Evolutionary conservation across 148 eudicot species (phyloP).

Genomic region (Arbutus unedo): DNA sequence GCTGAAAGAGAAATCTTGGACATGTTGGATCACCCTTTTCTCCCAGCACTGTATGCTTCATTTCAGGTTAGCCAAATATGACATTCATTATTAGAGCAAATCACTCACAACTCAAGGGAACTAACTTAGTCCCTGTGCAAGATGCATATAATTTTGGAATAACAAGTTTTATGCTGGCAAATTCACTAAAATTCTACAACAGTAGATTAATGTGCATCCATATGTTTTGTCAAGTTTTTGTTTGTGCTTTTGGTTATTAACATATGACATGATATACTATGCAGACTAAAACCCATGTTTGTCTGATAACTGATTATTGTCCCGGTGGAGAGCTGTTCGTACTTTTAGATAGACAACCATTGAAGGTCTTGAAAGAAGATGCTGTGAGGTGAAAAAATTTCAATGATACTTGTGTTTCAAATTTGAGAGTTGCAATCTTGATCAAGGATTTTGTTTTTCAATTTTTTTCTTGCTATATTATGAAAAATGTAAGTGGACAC

Average conservation of each 20-base stretch:
- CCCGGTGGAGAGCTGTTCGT: conserved; percentile 95
- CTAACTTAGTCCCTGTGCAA: background rate
- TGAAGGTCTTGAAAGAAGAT: conserved; percentile 87
- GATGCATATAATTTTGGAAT: background rate
- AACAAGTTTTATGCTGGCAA: background rate
- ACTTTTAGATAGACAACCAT: conserved; percentile 81
- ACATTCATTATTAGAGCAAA: background rate
- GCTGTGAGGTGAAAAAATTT: conserved; percentile 60
- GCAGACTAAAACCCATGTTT: conserved; percentile 94
- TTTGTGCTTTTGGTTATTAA: background rate
- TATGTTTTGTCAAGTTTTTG: conserved; percentile 2
- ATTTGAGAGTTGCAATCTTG: background rate
- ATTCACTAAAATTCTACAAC: background rate
- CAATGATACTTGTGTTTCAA: background rate
- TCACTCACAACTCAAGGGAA: background rate
- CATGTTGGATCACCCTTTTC: conserved; percentile 94
- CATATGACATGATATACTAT: background rate
- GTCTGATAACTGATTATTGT: conserved; percentile 89
- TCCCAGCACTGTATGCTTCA: conserved; percentile 96
- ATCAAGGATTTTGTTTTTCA: background rate
- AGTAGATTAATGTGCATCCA: background rate
- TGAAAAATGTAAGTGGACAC: background rate
- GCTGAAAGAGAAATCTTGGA: conserved; percentile 96
- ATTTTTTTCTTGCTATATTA: background rate
- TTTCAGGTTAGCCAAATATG: conserved; percentile 66